These are phyloP conservation scores for Colletotrichum sp. DNA, from an alignment of 2,329 filamentous ascomycete genomes.

Conservation along the genomic window DNA sequence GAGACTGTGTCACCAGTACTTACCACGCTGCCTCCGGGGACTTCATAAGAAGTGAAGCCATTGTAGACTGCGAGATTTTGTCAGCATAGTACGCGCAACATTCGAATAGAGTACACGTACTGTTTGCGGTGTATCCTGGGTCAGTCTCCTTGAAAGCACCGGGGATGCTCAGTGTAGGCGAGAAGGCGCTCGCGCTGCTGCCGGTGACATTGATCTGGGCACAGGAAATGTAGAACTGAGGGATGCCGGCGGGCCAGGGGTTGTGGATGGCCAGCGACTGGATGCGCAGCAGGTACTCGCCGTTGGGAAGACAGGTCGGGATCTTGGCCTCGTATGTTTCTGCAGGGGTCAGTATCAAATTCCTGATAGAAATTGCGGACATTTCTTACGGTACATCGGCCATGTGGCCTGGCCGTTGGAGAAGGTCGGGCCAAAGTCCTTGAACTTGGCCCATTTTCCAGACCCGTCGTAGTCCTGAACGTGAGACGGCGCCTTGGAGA, in stretches of 20 bases:
- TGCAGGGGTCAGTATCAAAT: not conserved
- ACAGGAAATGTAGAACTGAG: slow-evolving; percentile 53
- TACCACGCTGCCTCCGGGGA: slow-evolving; percentile 10
- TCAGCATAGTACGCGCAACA: not conserved
- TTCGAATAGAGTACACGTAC: slow-evolving; percentile 28
- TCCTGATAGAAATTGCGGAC: not conserved
- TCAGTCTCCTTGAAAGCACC: slow-evolving; percentile 47
- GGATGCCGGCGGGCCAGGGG: slow-evolving; percentile 48
- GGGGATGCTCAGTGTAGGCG: slow-evolving; percentile 40
- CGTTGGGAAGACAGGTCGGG: slow-evolving; percentile 56
- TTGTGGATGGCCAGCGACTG: slow-evolving; percentile 68
- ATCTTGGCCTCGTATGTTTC: slow-evolving; percentile 42
- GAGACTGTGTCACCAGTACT: not conserved
- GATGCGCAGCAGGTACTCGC: slow-evolving; percentile 63
- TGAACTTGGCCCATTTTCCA: slow-evolving; percentile 45
- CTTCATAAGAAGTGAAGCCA: slow-evolving; percentile 4
- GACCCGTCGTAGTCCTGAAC: slow-evolving; percentile 40
- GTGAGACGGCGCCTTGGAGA: slow-evolving; percentile 40
- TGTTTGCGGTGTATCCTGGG: slow-evolving; percentile 48
- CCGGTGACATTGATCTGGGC: slow-evolving; percentile 51
- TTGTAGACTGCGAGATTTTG: not conserved
- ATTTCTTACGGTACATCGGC: slow-evolving; percentile 32
- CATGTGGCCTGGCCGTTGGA: slow-evolving; percentile 32
- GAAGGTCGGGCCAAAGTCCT: slow-evolving; percentile 40
- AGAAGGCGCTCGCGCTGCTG: slow-evolving; percentile 35